Evolutionary conservation across 106 monocot genomes (phyloP), one percentile per base, ranked within the genome.

Genomic region (Narthecium ossifragum): DNA sequence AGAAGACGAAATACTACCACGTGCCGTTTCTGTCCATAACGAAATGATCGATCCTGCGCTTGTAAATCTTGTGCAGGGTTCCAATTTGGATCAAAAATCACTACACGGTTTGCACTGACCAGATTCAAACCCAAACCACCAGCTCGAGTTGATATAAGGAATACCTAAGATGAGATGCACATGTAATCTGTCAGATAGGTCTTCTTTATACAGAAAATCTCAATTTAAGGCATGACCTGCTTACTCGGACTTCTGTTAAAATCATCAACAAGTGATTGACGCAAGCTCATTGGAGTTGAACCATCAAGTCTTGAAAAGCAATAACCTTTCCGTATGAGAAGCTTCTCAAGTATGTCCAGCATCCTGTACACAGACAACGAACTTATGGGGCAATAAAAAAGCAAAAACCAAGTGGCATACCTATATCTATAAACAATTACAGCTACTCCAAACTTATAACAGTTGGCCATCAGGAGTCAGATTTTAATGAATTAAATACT

Each of bases 31-130:
- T 93, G 88, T 17, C 93, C 93, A 77, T 79, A 93, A 49, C 88
- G 81, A 56, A 93, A 93, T 53, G 93, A 93, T 45, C 93, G 70
- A 36, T 93, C 93, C 51, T 93, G 93, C 37, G 88, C 93, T 73
- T 93, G 93, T 59, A 93, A 63, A 46, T 93, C 93, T 80, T 88
- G 88, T 55, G 93, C 78, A 51, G 93, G 93, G 61, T 93, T 93
- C 93, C 93, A 93, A 68, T 89, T 93, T 59, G 93, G 93, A 48
- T 93, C 93, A 64, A 88, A 93, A 61, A 93, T 88, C 27, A 88
- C 88, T n/a, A 93, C 85, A 59, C 82, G 84, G 40, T 93, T 93
- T 68, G 93, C 93, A 80, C 88, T 82, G 36, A 88, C 88, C 49
- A 93, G 75, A 77, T 93, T 88, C 49, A 93, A 69, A 38, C 93